phyloP scores from a whole-genome alignment of 495 filamentous ascomycete species.

The Annulohypoxylon moriforme region DNA sequence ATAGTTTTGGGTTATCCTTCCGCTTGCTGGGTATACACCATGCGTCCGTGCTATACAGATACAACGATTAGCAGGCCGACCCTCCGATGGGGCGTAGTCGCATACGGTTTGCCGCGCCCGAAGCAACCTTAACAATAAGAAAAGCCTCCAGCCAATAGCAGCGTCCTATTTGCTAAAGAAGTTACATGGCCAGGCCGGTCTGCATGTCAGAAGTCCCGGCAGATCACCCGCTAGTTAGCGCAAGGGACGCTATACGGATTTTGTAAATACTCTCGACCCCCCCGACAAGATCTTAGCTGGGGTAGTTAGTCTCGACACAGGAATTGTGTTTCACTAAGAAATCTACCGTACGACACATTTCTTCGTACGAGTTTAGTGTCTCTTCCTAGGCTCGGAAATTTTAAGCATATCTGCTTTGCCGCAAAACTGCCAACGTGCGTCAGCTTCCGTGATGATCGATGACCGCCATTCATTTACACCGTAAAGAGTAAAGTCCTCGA shows the following conservation, averaged over 20 bases:
- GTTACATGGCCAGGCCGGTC: background rate
- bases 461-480: background rate
- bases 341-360: slow-evolving; percentile 1
- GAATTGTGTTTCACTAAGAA: background rate
- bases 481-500: background rate
- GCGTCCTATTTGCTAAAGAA: background rate
- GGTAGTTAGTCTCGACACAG: slow-evolving; percentile 12
- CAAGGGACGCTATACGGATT: background rate
- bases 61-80: background rate
- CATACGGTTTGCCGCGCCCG: background rate
- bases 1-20: background rate
- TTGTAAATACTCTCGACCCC: background rate
- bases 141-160: slow-evolving; percentile 2
- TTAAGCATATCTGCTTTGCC: background rate
- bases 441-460: background rate
- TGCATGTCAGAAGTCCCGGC: slow-evolving; percentile 2
- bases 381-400: background rate
- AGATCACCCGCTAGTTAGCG: slow-evolving; percentile 13
- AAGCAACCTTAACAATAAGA: background rate
- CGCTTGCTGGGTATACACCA: background rate
- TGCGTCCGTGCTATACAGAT: background rate
- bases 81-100: background rate
- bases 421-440: background rate
- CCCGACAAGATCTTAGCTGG: slow-evolving; percentile 12
- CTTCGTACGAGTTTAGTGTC: background rate